These are phyloP conservation scores for Kodamaea hsintzibuensis DNA, from an alignment of 805 yeast species.

Conservation along the genomic window DNA sequence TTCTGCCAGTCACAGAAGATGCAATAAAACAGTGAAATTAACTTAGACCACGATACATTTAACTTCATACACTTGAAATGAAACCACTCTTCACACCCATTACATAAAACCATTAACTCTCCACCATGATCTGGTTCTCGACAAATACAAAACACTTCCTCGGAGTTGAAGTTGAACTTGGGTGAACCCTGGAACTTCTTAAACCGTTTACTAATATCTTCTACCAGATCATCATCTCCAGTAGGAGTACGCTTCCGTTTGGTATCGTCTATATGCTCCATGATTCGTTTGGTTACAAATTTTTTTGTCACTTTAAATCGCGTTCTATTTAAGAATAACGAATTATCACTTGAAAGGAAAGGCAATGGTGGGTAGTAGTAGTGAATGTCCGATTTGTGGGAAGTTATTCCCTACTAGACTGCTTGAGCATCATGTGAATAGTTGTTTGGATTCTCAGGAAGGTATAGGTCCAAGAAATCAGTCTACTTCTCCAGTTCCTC, in stretches of 20 bases:
- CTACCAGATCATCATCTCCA: constrained; percentile 2
- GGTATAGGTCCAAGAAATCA: constrained; percentile 17
- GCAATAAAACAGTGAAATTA: constrained; percentile 70
- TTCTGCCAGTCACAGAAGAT: constrained; percentile 64
- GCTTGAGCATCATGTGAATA: constrained; percentile 42
- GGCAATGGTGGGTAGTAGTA: neutral
- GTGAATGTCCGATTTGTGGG: constrained; percentile 39
- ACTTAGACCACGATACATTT: constrained; percentile 47
- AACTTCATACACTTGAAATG: constrained; percentile 79
- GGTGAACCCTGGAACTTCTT: constrained; percentile 36
- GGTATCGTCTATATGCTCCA: neutral
- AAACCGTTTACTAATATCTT: constrained; percentile 36
- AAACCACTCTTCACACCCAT: constrained; percentile 94
- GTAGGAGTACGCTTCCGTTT: constrained; percentile 2
- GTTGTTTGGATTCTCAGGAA: constrained; percentile 33
- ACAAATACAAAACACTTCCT: constrained; percentile 76
- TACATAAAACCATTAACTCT: constrained; percentile 89
- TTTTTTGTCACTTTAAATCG: neutral
- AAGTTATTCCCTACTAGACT: constrained; percentile 21
- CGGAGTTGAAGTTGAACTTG: constrained; percentile 50
- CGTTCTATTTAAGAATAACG: neutral
- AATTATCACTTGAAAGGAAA: too few species aligned
- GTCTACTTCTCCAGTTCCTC: neutral
- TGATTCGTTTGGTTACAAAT: neutral
- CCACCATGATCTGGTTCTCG: constrained; percentile 73